Base-by-base conservation (phyloP, 2,329 filamentous ascomycete species). In the Fusarium duplospermum region DNA sequence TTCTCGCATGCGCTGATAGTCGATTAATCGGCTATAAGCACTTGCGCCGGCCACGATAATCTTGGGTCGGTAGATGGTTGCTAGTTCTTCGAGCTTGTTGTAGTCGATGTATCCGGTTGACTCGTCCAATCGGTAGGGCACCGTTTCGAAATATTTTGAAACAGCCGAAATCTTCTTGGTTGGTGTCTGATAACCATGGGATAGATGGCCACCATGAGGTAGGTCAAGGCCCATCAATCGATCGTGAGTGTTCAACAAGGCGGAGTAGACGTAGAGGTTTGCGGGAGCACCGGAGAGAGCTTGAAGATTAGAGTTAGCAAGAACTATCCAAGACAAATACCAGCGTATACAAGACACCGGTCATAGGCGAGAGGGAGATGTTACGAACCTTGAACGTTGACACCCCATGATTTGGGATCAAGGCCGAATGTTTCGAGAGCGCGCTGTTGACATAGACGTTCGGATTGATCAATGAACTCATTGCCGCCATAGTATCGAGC, bases 111-210 rank as follows among this genome's bases (percentile, higher is more conserved):
- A 88, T 69, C 96, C 96, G 7, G 96, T 98, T 72, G 92, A 88
- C 81, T 97, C 93, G 86, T 98, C 91, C 64, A 98, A 89, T 69
- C 94, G 92, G 88, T 99, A 99, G 6, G 96, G 96, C 73, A 99
- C 87, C 38, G 96, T 99, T 87, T 99, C 96, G 83, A 99, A 99
- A 87, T 99, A 99, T 82, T 97, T 98, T 67, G 96, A 98, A 76
- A 99, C 92, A 79, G 95, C 95, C n/a, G 96, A 98, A 82, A 99
- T 98, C 89, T 95, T 96, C 84, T 93, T 94, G 62, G 92, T 92
- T 4, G 96, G 94, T 22, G 94, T 98, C 85, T 99, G 96, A 85
- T 99, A 99, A 72, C 96, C 96, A 85, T 99, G 96, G 56, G 94
- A 97, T 79, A 99, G 87, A 84, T 99, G 96, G 70, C 96, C 96